phyloP scores from a whole-genome alignment of 805 yeast species.

The Wickerhamiella shivajii region DNA sequence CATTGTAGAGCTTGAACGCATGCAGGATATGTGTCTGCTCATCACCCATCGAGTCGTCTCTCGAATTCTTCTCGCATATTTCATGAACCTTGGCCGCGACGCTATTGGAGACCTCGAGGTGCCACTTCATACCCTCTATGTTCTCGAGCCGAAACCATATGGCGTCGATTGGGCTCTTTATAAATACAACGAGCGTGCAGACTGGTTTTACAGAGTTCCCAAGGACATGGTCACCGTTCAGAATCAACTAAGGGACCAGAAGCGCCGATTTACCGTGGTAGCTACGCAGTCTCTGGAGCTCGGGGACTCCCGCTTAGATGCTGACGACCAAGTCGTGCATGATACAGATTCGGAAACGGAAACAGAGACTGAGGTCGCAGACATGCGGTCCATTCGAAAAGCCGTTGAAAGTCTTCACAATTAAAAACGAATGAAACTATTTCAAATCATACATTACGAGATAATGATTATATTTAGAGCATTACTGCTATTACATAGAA shows the following conservation, averaged over 20 bases:
- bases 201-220: slow-evolving; percentile 59
- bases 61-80: slow-evolving; percentile 75
- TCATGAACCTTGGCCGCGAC: slow-evolving; percentile 61
- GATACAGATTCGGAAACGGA: too few relatives aligned
- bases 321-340: slow-evolving; percentile 7
- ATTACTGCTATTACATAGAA: too few relatives aligned
- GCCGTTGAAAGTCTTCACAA: too few relatives aligned
- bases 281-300: slow-evolving; percentile 17
- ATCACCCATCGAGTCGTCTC: slow-evolving; percentile 87
- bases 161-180: slow-evolving; percentile 89
- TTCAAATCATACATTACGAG: too few relatives aligned
- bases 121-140: slow-evolving; percentile 80
- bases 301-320: slow-evolving; percentile 12
- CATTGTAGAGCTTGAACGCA: slow-evolving; percentile 83
- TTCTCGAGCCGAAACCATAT: slow-evolving; percentile 84
- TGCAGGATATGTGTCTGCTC: slow-evolving; percentile 70
- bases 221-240: slow-evolving; percentile 20
- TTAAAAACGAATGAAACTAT: too few relatives aligned
- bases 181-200: slow-evolving; percentile 65
- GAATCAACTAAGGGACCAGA: slow-evolving; percentile 16
- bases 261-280: slow-evolving; percentile 19
- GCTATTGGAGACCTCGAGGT: slow-evolving; percentile 82
- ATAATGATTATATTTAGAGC: too few relatives aligned
- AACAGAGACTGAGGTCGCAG: too few relatives aligned
- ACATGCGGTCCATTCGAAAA: too few relatives aligned